phyloP scores from a whole-genome alignment of 768 basidiomycete species.

The Mycena sanguinolenta region DNA sequence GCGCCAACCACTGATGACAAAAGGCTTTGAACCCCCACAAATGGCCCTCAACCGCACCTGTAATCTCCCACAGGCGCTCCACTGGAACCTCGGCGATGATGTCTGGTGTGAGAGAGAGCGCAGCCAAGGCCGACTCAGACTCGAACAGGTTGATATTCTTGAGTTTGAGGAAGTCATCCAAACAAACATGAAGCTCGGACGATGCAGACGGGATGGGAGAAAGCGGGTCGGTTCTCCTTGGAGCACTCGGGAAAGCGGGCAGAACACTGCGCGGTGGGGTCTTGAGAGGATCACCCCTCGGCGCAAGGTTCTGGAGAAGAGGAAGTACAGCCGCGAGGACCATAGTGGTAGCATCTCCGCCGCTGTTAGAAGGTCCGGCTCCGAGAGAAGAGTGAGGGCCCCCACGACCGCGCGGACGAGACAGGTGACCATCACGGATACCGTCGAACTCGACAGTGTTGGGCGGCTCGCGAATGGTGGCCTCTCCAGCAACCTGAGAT shows the following conservation, averaged over 20 bases:
- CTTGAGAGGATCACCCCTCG: neutral
- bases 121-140: conserved; percentile 1
- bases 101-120: conserved; percentile 31
- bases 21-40: conserved; percentile 30
- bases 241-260: neutral
- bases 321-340: neutral
- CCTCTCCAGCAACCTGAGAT: conserved; percentile 17
- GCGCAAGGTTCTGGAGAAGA: neutral
- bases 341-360: neutral
- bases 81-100: conserved; percentile 33
- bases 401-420: conserved; percentile 28
- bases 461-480: conserved; percentile 29
- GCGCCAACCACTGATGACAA: conserved; percentile 30
- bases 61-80: conserved; percentile 32
- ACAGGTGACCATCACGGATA: conserved; percentile 22
- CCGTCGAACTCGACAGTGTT: conserved; percentile 33
- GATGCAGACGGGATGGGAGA: conserved; percentile 3
- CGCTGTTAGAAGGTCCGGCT: neutral
- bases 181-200: conserved; percentile 5
- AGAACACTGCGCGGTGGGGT: conserved; percentile 1
- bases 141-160: conserved; percentile 1
- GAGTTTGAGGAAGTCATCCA: neutral
- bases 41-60: conserved; percentile 34
- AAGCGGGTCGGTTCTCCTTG: neutral
- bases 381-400: conserved; percentile 17